Conservation (phyloP, 371 early-diverging fungal genomes). For the Mortierella sp. region DNA sequence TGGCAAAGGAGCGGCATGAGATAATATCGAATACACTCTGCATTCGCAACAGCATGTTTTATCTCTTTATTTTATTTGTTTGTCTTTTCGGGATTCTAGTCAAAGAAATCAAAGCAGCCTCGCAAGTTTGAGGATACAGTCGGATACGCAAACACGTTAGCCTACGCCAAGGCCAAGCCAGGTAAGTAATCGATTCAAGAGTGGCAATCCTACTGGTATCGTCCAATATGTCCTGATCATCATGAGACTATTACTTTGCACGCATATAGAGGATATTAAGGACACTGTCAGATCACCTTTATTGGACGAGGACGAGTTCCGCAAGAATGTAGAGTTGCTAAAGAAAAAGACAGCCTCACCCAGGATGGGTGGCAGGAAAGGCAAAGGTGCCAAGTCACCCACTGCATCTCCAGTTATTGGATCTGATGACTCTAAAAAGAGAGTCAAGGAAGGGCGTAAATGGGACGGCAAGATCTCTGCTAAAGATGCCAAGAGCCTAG, state of each 20-base stretch:
- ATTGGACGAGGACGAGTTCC: conserved; percentile 74
- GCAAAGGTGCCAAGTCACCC: conserved; percentile 52
- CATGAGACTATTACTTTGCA: not conserved
- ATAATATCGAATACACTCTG: not conserved
- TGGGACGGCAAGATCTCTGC: conserved; percentile 77
- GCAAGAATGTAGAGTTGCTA: conserved; percentile 67
- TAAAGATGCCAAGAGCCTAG: conserved; percentile 75
- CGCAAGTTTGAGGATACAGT: conserved; percentile 88
- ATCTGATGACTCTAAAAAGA: conserved; percentile 42
- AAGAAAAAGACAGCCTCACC: conserved; percentile 57
- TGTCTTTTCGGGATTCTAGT: too few relatives aligned
- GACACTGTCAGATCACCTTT: conserved; percentile 30
- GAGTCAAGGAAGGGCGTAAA: conserved; percentile 67
- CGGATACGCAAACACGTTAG: conserved; percentile 80
- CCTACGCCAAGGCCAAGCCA: conserved; percentile 75
- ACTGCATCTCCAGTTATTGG: conserved; percentile 56
- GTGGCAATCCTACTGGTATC: not conserved
- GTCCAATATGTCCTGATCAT: not conserved
- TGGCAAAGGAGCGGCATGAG: not conserved
- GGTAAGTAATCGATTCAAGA: conserved; percentile 27
- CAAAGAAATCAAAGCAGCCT: conserved; percentile 68
- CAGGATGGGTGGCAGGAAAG: conserved; percentile 52
- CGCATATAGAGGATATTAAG: conserved; percentile 31
- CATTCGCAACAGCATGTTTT: not conserved
- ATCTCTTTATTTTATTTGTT: not conserved